Percentiles rank a stretch among this genome's conserved stretches.
phyloP scores from a whole-genome alignment of 352 stramenopile genomes.

The Pythium aphanidermatum region DNA sequence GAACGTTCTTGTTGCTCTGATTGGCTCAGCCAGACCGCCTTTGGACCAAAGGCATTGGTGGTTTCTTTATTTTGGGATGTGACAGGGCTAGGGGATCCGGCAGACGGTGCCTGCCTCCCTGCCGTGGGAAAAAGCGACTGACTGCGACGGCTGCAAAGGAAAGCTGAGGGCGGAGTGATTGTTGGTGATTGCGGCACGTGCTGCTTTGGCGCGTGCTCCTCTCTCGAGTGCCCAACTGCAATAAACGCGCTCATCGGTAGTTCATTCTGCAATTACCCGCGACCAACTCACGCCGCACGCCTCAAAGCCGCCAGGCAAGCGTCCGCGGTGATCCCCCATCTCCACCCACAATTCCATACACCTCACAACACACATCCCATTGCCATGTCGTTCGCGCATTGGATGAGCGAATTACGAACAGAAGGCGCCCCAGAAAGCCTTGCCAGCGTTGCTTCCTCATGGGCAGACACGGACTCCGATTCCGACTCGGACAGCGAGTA shows the following conservation, averaged over 20 bases:
- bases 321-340: constrained; percentile 18
- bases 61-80: constrained; percentile 6
- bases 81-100: constrained; percentile 18
- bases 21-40: too few relatives aligned
- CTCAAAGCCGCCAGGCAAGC: too few relatives aligned
- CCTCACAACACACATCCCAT: neutral
- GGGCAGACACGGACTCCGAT: constrained; percentile 46
- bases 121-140: constrained; percentile 16
- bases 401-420: constrained; percentile 35
- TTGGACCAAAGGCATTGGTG: constrained; percentile 1
- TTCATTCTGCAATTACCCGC: constrained; percentile 28
- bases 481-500: constrained; percentile 38
- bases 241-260: constrained; percentile 1
- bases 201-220: neutral
- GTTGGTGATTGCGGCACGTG: constrained; percentile 13
- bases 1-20: constrained; percentile 25
- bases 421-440: constrained; percentile 3
- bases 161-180: constrained; percentile 21
- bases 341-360: neutral
- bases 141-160: constrained; percentile 10
- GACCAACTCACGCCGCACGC: neutral
- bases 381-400: constrained; percentile 45
- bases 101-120: constrained; percentile 4
- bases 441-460: constrained; percentile 40
- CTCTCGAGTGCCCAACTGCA: constrained; percentile 7